Conservation (phyloP, 306 rosid genomes). For the Geum urbanum region DNA sequence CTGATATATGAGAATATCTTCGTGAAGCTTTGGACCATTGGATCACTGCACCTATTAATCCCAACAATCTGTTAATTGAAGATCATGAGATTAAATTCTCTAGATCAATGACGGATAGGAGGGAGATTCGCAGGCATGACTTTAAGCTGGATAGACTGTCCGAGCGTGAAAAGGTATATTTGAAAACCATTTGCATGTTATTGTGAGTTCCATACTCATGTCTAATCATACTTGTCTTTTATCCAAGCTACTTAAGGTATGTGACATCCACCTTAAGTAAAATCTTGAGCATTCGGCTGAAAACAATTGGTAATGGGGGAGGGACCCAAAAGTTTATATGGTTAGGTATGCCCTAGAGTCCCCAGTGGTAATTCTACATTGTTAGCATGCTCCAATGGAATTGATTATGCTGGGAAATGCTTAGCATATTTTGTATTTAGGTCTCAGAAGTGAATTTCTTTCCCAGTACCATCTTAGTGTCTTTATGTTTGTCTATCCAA, state of each 20-base stretch:
- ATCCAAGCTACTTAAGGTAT: not conserved
- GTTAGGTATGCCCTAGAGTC: not conserved
- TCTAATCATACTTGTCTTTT: slow-evolving; percentile 5
- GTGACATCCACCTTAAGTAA: not conserved
- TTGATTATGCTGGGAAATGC: not conserved
- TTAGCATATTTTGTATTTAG: not conserved
- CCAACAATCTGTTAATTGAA: slow-evolving; percentile 36
- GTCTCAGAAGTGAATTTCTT: not conserved
- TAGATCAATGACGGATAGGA: slow-evolving; percentile 74
- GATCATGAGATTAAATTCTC: slow-evolving; percentile 38
- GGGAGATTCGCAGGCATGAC: slow-evolving; percentile 43
- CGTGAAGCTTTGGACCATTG: slow-evolving; percentile 53
- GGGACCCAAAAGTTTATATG: not conserved
- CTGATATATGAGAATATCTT: slow-evolving; percentile 35
- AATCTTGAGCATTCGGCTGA: not conserved
- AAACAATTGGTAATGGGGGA: not conserved
- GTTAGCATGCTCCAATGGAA: not conserved
- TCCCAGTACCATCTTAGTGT: not conserved
- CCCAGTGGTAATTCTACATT: not conserved
- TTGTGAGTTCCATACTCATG: slow-evolving; percentile 13
- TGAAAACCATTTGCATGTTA: slow-evolving; percentile 14
- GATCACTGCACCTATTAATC: slow-evolving; percentile 43
- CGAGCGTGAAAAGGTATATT: slow-evolving; percentile 65
- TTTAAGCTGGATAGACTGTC: slow-evolving; percentile 60
- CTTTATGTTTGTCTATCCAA: not conserved